A percentile compares a stretch with the other conserved stretches of the same genome.
These are phyloP conservation scores for Boletus subparvulus DNA, from an alignment of 768 basidiomycete species.

Conservation along the genomic window DNA sequence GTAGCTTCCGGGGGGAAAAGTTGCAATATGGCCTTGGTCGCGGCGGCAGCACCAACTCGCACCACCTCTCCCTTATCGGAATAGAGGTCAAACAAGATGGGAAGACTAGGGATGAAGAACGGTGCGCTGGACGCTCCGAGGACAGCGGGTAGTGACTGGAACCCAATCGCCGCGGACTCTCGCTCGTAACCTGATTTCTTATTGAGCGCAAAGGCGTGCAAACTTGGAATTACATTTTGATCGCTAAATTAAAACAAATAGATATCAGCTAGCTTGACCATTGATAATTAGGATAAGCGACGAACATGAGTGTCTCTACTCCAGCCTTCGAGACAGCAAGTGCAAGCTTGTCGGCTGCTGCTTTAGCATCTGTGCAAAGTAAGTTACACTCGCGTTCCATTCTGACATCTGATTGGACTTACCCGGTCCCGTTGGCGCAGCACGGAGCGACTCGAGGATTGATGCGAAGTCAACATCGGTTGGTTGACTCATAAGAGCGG, in stretches of 20 bases:
- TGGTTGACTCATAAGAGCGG: constrained; percentile 48
- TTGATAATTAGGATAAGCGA: constrained; percentile 11
- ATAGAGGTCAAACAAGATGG: constrained; percentile 77
- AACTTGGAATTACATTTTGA: constrained; percentile 55
- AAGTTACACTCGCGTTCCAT: not conserved
- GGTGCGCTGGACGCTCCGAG: constrained; percentile 74
- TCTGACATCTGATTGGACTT: constrained; percentile 12
- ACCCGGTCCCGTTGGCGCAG: constrained; percentile 66
- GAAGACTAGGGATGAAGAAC: constrained; percentile 72
- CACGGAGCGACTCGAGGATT: constrained; percentile 45
- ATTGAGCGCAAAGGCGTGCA: constrained; percentile 72
- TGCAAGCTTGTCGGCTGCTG: constrained; percentile 77
- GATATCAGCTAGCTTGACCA: constrained; percentile 14
- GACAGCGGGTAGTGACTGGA: constrained; percentile 67
- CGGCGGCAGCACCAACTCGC: constrained; percentile 72
- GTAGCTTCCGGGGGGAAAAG: constrained; percentile 80
- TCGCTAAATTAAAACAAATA: constrained; percentile 45
- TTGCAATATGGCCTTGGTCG: constrained; percentile 82
- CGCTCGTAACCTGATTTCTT: constrained; percentile 88
- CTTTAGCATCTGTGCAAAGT: constrained; percentile 68
- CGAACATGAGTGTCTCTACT: constrained; percentile 59
- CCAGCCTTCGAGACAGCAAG: constrained; percentile 66
- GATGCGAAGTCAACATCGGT: constrained; percentile 44
- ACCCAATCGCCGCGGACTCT: constrained; percentile 81
- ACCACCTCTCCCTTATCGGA: constrained; percentile 96